Percentiles rank a stretch among this genome's conserved stretches.
These are phyloP conservation scores for Nothomitra cinnamomea DNA, from an alignment of 2,329 filamentous ascomycete species.

Conservation along the genomic window DNA sequence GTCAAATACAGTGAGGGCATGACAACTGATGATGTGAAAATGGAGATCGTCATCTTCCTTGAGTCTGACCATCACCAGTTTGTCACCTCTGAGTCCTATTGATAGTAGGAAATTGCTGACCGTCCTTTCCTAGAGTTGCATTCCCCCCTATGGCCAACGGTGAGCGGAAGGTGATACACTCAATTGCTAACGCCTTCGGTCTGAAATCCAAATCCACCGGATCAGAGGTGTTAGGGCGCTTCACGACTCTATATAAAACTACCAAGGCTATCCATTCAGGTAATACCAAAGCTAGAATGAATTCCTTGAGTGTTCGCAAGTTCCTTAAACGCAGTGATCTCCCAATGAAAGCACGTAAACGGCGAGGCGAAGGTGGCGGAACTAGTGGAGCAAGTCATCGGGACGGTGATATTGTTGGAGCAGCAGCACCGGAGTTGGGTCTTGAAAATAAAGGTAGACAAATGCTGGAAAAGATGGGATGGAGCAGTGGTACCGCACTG, in stretches of 20 bases:
- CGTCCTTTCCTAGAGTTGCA: constrained; percentile 34
- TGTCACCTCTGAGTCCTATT: constrained; percentile 16
- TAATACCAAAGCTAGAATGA: constrained; percentile 32
- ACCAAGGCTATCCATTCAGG: constrained; percentile 39
- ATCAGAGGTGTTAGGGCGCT: constrained; percentile 46
- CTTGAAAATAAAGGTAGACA: constrained; percentile 66
- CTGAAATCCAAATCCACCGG: constrained; percentile 76
- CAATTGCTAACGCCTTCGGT: constrained; percentile 55
- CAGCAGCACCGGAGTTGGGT: constrained; percentile 66
- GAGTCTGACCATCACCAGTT: constrained; percentile 45
- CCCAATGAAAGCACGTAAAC: constrained; percentile 15
- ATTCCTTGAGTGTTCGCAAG: constrained; percentile 29
- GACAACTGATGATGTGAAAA: constrained; percentile 47
- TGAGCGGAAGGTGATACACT: constrained; percentile 63
- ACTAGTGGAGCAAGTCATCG: constrained; percentile 40
- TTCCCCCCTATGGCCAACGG: constrained; percentile 73
- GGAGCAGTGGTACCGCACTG: constrained; percentile 71
- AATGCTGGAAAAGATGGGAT: constrained; percentile 96
- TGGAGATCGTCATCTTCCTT: constrained; percentile 54
- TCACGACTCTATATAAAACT: constrained; percentile 63
- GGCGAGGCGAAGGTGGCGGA: constrained; percentile 12
- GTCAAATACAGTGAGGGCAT: constrained; percentile 60
- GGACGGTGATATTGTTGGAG: constrained; percentile 81
- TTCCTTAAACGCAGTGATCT: constrained; percentile 29
- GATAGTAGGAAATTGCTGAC: constrained; percentile 1